Percentiles rank a stretch among this genome's conserved stretches.
phyloP scores from a whole-genome alignment of 225 moss, liverwort and hornwort species.

The Ulota crispa region DNA sequence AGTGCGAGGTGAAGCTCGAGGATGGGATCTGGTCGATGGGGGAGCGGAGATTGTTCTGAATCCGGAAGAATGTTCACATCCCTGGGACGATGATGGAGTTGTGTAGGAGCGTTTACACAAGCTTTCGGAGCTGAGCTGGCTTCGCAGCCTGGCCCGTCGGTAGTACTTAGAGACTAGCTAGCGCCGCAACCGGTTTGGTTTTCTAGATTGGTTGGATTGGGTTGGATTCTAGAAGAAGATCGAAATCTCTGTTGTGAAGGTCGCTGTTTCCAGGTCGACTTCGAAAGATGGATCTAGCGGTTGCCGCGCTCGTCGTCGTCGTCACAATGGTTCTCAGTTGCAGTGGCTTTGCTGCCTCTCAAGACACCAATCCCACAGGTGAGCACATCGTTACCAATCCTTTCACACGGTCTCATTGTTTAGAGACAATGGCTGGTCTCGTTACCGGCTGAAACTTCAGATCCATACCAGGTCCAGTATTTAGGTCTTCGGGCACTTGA shows the following conservation, averaged over 20 bases:
- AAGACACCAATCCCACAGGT: slow-evolving; percentile 31
- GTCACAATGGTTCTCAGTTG: slow-evolving; percentile 13
- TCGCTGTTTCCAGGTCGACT: background rate
- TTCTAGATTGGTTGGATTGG: background rate
- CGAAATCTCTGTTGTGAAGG: background rate
- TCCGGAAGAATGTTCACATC: background rate
- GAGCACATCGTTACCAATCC: background rate
- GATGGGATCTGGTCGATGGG: background rate
- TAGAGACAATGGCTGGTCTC: background rate
- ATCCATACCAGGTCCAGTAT: background rate
- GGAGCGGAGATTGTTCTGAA: background rate
- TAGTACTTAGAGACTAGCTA: background rate
- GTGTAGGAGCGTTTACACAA: background rate
- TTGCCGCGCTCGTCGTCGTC: slow-evolving; percentile 20
- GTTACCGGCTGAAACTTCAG: background rate
- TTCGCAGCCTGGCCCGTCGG: background rate
- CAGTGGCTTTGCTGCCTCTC: slow-evolving; percentile 16
- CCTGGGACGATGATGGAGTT: background rate
- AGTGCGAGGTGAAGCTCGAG: background rate
- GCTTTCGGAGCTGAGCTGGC: background rate
- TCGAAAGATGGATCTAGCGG: slow-evolving; percentile 31
- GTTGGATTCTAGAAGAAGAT: too few relatives aligned
- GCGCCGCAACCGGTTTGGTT: background rate
- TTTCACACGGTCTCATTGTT: background rate
- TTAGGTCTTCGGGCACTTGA: background rate